Evolutionary conservation across 2,329 filamentous ascomycete genomes (phyloP).

Genomic region (Penicillium fuscoglaucum): DNA sequence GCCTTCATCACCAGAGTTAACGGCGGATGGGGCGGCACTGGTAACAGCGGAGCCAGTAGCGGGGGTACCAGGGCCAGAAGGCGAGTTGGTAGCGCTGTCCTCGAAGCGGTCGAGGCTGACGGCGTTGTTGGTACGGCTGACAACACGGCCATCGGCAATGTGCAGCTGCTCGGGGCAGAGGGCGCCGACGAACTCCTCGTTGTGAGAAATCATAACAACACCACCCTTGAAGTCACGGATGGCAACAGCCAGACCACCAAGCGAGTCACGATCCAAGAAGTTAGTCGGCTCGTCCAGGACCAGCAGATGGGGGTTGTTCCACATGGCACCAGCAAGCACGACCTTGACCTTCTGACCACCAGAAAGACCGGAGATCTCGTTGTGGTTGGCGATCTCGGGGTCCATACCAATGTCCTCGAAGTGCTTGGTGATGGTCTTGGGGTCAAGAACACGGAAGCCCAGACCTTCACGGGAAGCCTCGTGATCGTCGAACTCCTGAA

Average conservation of each 20-base stretch:
- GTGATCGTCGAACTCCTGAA: conserved; percentile 98
- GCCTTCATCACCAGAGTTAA: conserved; percentile 83
- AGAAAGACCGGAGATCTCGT: conserved; percentile 92
- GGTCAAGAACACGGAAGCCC: conserved; percentile 89
- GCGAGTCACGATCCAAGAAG: conserved; percentile 96
- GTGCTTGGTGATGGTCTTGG: conserved; percentile 93
- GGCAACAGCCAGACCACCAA: conserved; percentile 93
- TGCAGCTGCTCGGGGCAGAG: conserved; percentile 97
- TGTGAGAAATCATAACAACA: conserved; percentile 99
- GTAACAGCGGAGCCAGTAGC: conserved; percentile 60
- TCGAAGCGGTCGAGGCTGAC: conserved; percentile 82
- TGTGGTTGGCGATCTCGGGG: conserved; percentile 98
- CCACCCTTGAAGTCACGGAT: conserved; percentile 98
- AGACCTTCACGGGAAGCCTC: conserved; percentile 98
- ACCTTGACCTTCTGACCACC: conserved; percentile 99
- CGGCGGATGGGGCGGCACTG: conserved; percentile 63
- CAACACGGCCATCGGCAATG: conserved; percentile 82
- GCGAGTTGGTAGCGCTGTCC: conserved; percentile 66
- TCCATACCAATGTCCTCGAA: conserved; percentile 96
- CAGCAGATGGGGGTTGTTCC: conserved; percentile 97
- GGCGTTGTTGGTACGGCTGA: conserved; percentile 75
- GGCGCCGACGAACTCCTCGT: conserved; percentile 97
- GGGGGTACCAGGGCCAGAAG: conserved; percentile 52
- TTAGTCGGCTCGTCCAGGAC: conserved; percentile 99
- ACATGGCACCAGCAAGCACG: conserved; percentile 92